Evolutionary conservation across 2,329 filamentous ascomycete genomes (phyloP).

Genomic region (Elsinoe arachidis): DNA sequence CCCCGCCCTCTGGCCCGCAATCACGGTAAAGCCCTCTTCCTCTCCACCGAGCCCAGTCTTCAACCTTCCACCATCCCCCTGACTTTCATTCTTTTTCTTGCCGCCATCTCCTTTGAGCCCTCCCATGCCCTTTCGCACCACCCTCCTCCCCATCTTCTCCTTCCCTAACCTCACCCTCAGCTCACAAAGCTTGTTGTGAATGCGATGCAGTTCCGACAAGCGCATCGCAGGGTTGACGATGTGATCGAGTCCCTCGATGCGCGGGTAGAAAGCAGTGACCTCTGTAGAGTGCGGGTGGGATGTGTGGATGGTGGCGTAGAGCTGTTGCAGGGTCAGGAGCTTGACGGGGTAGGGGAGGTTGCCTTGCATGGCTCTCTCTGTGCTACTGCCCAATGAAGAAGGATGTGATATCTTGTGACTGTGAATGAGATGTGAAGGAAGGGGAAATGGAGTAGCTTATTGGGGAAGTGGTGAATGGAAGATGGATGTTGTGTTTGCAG

Average conservation of each 20-base stretch:
- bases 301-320: neutral
- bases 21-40: no score
- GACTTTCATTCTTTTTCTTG: neutral
- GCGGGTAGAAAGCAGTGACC: neutral
- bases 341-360: neutral
- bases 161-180: neutral
- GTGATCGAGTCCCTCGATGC: neutral
- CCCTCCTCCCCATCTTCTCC: neutral
- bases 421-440: neutral
- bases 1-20: neutral
- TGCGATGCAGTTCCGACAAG: neutral
- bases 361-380: neutral
- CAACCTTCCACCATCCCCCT: neutral
- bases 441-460: neutral
- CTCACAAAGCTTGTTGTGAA: neutral
- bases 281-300: neutral
- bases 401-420: neutral
- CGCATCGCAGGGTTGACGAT: neutral
- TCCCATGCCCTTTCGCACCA: neutral
- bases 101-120: neutral
- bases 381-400: neutral
- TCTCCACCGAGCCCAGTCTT: neutral
- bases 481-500: no score
- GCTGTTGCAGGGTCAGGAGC: neutral
- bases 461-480: no score